Conservation (phyloP, 2,329 filamentous ascomycete species). For the Capronia coronata region DNA sequence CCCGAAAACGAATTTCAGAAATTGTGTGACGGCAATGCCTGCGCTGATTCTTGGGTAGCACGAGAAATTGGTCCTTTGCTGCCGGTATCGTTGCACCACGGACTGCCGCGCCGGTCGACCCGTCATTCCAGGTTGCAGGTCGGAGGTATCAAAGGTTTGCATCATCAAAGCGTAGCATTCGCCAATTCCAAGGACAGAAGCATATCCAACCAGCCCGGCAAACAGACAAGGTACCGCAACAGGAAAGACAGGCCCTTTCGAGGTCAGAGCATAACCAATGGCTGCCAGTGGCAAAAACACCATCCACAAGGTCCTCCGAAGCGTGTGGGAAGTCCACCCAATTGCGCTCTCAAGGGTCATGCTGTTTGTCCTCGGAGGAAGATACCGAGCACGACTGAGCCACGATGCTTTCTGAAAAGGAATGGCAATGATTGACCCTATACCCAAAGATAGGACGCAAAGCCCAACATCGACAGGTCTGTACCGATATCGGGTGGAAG, state of each 20-base stretch:
- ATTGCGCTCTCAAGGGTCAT: constrained; percentile 60
- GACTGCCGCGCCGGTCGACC: constrained; percentile 42
- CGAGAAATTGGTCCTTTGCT: constrained; percentile 63
- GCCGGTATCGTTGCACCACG: constrained; percentile 39
- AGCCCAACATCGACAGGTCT: constrained; percentile 60
- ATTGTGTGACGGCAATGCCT: constrained; percentile 64
- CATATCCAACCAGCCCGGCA: constrained; percentile 60
- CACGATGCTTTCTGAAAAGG: constrained; percentile 66
- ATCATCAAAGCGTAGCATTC: constrained; percentile 54
- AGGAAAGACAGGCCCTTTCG: constrained; percentile 55
- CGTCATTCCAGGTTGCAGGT: constrained; percentile 66
- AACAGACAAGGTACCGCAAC: constrained; percentile 61
- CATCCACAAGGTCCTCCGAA: constrained; percentile 62
- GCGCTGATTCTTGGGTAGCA: constrained; percentile 67
- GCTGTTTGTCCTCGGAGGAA: constrained; percentile 55
- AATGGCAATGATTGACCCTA: constrained; percentile 63
- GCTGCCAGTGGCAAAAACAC: constrained; percentile 60
- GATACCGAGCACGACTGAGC: constrained; percentile 60
- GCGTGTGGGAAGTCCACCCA: constrained; percentile 65
- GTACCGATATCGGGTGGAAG: constrained; percentile 61
- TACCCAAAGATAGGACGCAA: constrained; percentile 58
- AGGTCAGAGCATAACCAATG: constrained; percentile 61
- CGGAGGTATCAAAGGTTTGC: constrained; percentile 76
- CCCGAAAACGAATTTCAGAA: constrained; percentile 62
- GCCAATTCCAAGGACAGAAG: constrained; percentile 64